Base-by-base conservation (phyloP, 306 rosid species). In the Biancaea sappan region DNA sequence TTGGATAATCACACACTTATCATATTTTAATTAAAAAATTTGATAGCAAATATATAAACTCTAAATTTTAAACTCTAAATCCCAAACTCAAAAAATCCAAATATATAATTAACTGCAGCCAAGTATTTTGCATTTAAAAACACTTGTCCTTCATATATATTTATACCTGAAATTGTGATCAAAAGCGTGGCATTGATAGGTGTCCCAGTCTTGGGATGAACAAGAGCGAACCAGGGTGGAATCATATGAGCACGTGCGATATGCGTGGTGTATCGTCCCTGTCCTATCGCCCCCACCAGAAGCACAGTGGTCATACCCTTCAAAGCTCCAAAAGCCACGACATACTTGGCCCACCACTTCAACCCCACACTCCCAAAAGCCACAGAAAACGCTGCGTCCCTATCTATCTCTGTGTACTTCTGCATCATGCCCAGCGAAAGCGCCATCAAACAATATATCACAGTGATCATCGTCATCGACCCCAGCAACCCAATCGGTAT, bases 271-370 rank as follows among this genome's bases (percentile, higher is more conserved):
- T 89, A 92, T 28, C 92, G 88, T 2, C 77, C 88, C 54, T 86
- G 90, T 48, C 86, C 86, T 5, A 89, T 51, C 7, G 89, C 70
- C 5, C 87, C 93, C 0, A 83, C 91, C 8, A 92, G 66, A 71
- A 92, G 93, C 24, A 92, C 91, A 51, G 93, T 88, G 26, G 96
- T 88, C 93, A 92, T 92, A 2, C 93, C 96, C 76, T 86, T 89
- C 9, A 92, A 44, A 14, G 97, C 93, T 43, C 91, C 87, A 62
- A 92, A 76, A 69, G 96, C 91, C 48, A 89, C 96, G 52, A 89
- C 71, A 64, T 86, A 92, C 72, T 88, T 86, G 4, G 90, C 97
- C 93, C 91, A n/a, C n/a, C n/a, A 92, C 59, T 85, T 84, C 96
- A 92, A 82, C 43, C 97, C 96, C n/a, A 86, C 87, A 0, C 69